Base-by-base conservation (phyloP, 2,329 filamentous ascomycete species). In the Cryphonectria naterciae region DNA sequence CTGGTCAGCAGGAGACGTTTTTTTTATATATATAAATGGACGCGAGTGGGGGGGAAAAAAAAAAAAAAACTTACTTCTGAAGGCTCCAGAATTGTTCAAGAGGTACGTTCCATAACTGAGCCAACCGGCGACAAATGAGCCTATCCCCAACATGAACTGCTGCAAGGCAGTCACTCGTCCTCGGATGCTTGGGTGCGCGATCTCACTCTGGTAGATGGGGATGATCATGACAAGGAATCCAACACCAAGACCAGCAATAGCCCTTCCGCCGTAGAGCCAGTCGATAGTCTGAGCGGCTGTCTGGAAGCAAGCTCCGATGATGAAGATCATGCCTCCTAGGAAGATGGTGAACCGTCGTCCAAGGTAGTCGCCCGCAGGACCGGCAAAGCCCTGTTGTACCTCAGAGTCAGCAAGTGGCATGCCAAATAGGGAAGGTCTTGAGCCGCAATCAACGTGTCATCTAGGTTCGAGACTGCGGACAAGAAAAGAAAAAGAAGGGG, bases 131-230 rank as follows among this genome's bases (percentile, higher is more conserved):
- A 90, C 81, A 1, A 96, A 85, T 22, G 92, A 84, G 70, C 93
- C 93, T 39, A 95, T 87, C 1, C 92, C 93, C 67, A 95, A 79
- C 92, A 95, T 95, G 77, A 95, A 94, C 76, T 95, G 93, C 79
- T 95, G 93, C 4, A 95, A 83, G 41, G 89, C 87, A 0, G 92
- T 94, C 43, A 96, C 87, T 73, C 90, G 85, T 17, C 93, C 93
- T 78, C 93, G 88, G 76, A 95, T 95, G 70, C 86, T 87, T 1
- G 93, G 93, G 78, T 95, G 93, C 4, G 91, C 90, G 35, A 95
- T 85, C 77, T 96, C 93, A 32, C 91, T 92, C 78, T 95, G 93
- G 78, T 94, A 95, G 0, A 95, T 80, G 2, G 92, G 81, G 73
- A 83, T 81, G 46, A 81, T 80, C 80, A 81, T 82, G 46, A 78